Conservation (phyloP, 352 stramenopile genomes). For the Globisporangium echinulatum region DNA sequence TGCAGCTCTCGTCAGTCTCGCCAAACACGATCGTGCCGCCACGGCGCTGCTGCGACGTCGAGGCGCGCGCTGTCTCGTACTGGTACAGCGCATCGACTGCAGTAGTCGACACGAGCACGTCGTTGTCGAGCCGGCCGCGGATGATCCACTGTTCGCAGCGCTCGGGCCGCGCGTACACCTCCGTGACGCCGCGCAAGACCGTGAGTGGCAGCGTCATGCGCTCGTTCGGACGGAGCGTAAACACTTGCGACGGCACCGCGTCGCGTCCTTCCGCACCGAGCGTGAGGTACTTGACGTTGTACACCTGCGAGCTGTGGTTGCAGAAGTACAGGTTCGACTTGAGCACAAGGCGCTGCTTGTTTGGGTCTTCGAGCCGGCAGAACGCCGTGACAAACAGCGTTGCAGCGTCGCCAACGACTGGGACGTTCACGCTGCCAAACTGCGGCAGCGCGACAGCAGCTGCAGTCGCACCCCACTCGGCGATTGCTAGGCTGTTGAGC, state of each 20-base stretch:
- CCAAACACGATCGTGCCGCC: constrained; percentile 68
- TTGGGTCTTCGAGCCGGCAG: constrained; percentile 64
- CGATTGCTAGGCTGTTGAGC: constrained; percentile 47
- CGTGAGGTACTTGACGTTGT: constrained; percentile 70
- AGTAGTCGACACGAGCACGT: constrained; percentile 51
- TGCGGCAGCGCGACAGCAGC: constrained; percentile 30
- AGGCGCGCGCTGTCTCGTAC: constrained; percentile 36
- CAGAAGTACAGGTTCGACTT: constrained; percentile 79
- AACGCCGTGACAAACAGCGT: constrained; percentile 64
- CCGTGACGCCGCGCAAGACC: constrained; percentile 75
- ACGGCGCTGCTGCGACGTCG: constrained; percentile 47
- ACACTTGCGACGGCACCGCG: constrained; percentile 48
- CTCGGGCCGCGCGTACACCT: constrained; percentile 68
- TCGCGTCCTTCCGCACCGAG: constrained; percentile 41
- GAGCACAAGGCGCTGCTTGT: constrained; percentile 55
- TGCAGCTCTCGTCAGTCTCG: constrained; percentile 66
- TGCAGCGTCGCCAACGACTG: constrained; percentile 34
- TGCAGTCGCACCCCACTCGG: constrained; percentile 46
- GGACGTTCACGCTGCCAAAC: constrained; percentile 61
- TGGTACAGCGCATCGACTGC: constrained; percentile 56
- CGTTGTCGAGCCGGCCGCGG: constrained; percentile 68
- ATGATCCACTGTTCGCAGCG: constrained; percentile 72
- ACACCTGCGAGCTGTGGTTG: constrained; percentile 71
- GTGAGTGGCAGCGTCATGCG: constrained; percentile 60
- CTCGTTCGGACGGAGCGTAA: constrained; percentile 53